phyloP scores from a whole-genome alignment of 306 rosid species.

The Rosa chinensis region DNA sequence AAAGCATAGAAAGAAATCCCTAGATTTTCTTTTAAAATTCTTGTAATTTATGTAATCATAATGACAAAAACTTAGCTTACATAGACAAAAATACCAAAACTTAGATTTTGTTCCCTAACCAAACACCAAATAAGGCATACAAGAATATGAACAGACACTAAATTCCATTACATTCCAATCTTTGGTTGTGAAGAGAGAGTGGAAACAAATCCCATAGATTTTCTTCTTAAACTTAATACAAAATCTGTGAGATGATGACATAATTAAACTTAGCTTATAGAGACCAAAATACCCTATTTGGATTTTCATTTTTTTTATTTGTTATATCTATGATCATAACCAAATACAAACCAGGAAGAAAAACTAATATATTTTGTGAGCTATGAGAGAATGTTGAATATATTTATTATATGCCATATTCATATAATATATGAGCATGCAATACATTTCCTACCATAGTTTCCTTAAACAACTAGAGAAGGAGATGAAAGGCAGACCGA shows the following conservation, averaged over 20 bases:
- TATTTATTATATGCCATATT: background rate
- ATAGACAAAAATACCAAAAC: background rate
- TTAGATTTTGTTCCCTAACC: background rate
- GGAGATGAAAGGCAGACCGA: slow-evolving; percentile 24
- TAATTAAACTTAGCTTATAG: background rate
- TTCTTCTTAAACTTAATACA: background rate
- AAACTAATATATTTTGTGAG: background rate
- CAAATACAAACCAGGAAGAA: background rate
- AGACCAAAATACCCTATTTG: background rate
- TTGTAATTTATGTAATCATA: background rate
- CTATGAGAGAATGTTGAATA: background rate
- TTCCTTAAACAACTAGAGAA: background rate
- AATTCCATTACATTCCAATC: background rate
- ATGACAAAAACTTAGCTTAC: background rate
- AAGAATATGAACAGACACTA: background rate
- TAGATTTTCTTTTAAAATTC: background rate
- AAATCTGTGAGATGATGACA: background rate
- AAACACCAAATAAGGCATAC: background rate
- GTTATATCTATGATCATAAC: background rate
- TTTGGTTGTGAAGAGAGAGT: background rate
- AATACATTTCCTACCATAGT: background rate
- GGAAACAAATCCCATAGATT: background rate
- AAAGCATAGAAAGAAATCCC: background rate
- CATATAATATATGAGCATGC: background rate
- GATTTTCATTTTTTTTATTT: background rate